These are phyloP conservation scores for Linnemannia hyalina DNA, from an alignment of 192 early-diverging fungal species.

Conservation along the genomic window DNA sequence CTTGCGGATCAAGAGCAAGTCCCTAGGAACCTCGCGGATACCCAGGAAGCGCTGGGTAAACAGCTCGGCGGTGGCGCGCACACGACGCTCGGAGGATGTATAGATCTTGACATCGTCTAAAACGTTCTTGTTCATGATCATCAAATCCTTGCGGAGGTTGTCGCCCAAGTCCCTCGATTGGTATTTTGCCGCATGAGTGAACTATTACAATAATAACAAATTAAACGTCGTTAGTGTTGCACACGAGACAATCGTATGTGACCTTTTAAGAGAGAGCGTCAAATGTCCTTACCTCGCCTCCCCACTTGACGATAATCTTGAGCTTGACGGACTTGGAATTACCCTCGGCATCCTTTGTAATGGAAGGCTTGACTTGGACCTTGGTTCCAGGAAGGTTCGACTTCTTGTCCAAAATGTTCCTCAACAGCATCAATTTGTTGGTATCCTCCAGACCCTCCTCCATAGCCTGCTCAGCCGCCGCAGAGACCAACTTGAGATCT, in stretches of 20 bases:
- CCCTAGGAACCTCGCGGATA: conserved; percentile 66
- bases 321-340: conserved; percentile 71
- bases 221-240: neutral
- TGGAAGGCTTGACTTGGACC: conserved; percentile 91
- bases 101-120: conserved; percentile 90
- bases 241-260: conserved; percentile 6
- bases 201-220: conserved; percentile 49
- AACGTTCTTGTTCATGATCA: conserved; percentile 89
- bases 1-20: conserved; percentile 79
- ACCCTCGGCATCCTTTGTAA: conserved; percentile 66
- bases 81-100: conserved; percentile 88
- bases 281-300: conserved; percentile 73
- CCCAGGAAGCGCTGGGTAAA: conserved; percentile 78
- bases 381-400: conserved; percentile 89
- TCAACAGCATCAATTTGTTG: conserved; percentile 72
- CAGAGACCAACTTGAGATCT: conserved; percentile 75
- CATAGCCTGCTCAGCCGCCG: conserved; percentile 70
- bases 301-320: conserved; percentile 98
- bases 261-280: neutral
- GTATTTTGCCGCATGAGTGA: conserved; percentile 93
- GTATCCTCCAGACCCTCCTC: conserved; percentile 66
- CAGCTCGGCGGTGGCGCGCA: conserved; percentile 86
- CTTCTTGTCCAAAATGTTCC: conserved; percentile 85
- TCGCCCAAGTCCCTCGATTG: conserved; percentile 95
- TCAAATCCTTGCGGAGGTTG: conserved; percentile 91